Evolutionary conservation across 495 filamentous ascomycete species (phyloP).

Genomic region (Usnea hakonensis): DNA sequence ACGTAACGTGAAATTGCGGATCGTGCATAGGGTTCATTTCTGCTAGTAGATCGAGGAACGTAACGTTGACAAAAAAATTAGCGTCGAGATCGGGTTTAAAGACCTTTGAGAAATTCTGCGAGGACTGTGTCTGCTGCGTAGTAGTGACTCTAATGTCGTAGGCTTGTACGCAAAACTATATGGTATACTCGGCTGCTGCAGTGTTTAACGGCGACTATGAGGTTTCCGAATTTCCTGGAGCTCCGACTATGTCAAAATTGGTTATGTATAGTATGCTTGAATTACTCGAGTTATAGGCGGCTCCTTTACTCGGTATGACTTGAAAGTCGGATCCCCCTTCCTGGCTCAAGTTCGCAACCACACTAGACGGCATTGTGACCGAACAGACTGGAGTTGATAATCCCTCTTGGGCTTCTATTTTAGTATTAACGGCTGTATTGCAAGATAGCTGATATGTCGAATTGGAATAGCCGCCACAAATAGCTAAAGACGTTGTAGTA

Average conservation of each 20-base stretch:
- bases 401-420: too few relatives aligned
- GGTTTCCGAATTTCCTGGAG: neutral
- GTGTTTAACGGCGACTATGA: neutral
- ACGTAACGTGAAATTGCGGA: neutral
- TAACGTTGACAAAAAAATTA: neutral
- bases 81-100: neutral
- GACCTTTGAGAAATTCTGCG: neutral
- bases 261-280: conserved; percentile 1
- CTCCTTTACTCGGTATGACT: neutral
- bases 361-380: too few relatives aligned
- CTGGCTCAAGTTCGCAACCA: too few relatives aligned
- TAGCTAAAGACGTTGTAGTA: conserved; percentile 37
- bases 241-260: conserved; percentile 12
- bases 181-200: neutral
- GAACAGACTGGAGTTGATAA: too few relatives aligned
- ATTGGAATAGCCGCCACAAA: conserved; percentile 37
- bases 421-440: too few relatives aligned
- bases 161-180: conserved; percentile 9
- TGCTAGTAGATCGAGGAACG: neutral
- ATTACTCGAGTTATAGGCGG: neutral
- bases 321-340: too few relatives aligned
- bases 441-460: conserved; percentile 25
- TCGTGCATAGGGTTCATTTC: neutral
- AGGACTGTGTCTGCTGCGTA: neutral
- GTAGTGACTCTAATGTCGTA: neutral